Evolutionary conservation across 352 stramenopile genomes (phyloP).

Genomic region (Vaucheria bursata): DNA sequence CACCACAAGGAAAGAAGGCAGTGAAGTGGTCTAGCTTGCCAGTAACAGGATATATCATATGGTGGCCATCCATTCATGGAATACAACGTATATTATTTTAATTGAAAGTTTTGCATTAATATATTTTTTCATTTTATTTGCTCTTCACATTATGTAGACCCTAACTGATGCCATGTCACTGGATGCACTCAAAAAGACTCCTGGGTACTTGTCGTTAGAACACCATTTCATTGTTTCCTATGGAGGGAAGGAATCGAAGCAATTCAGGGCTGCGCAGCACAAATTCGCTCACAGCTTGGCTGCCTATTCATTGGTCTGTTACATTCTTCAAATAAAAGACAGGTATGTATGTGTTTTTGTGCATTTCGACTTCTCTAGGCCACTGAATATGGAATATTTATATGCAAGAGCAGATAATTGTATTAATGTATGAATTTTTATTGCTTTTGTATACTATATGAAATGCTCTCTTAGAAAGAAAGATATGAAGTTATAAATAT

Average conservation of each 20-base stretch:
- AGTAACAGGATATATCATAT: too few species aligned
- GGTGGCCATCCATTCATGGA: too few species aligned
- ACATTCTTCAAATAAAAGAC: constrained; percentile 98
- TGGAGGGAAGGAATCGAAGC: constrained; percentile 66
- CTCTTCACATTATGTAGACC: too few species aligned
- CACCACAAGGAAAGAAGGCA: background rate
- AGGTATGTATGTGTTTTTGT: constrained; percentile 8
- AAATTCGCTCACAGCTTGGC: constrained; percentile 95
- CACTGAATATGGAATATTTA: background rate
- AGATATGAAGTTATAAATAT: too few species aligned
- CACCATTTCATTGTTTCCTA: constrained; percentile 93
- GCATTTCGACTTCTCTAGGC: background rate
- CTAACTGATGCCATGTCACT: constrained; percentile 52
- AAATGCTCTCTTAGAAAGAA: too few species aligned
- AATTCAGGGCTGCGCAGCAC: constrained; percentile 76
- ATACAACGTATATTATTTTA: too few species aligned
- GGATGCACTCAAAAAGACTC: constrained; percentile 76
- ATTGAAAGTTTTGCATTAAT: too few species aligned
- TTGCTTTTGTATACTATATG: too few species aligned
- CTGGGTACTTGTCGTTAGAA: constrained; percentile 75
- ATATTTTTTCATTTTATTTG: too few species aligned
- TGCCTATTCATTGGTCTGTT: constrained; percentile 93
- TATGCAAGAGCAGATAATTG: too few species aligned
- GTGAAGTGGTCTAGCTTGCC: too few species aligned
- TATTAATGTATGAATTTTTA: too few species aligned